Conservation (phyloP, 768 basidiomycete species). For the Astraeus odoratus region DNA sequence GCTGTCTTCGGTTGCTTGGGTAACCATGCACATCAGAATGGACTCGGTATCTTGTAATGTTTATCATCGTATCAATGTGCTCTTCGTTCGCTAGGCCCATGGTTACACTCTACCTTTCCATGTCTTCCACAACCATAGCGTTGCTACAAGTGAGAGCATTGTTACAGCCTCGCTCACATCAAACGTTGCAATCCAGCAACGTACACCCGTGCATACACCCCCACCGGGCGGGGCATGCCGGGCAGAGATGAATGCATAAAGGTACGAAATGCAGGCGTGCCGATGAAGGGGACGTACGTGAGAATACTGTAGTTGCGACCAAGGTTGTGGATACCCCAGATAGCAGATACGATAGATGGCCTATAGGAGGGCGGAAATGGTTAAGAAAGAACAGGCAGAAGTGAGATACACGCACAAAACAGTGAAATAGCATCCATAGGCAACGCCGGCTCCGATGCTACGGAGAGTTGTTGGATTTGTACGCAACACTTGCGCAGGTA, state of each 20-base stretch:
- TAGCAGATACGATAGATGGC: conserved; percentile 61
- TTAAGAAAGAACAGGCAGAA: not conserved
- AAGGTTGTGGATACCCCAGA: conserved; percentile 63
- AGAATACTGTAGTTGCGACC: conserved; percentile 74
- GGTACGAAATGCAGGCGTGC: conserved; percentile 72
- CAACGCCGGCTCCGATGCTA: conserved; percentile 59
- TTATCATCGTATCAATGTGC: too few relatives aligned
- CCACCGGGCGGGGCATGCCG: conserved; percentile 35
- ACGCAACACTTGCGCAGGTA: not conserved
- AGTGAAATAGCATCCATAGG: conserved; percentile 68
- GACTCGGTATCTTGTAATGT: too few relatives aligned
- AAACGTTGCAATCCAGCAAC: too few relatives aligned
- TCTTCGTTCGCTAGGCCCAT: too few relatives aligned
- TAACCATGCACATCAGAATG: too few relatives aligned
- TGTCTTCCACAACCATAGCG: conserved; percentile 49
- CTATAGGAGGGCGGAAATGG: conserved; percentile 26
- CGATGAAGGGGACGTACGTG: conserved; percentile 69
- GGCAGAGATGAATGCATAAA: conserved; percentile 66
- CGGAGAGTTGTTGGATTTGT: conserved; percentile 2
- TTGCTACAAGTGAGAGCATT: conserved; percentile 36
- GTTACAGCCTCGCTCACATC: conserved; percentile 39
- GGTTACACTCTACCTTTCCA: conserved; percentile 53
- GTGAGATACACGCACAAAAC: conserved; percentile 45
- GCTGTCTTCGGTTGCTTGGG: too few relatives aligned
- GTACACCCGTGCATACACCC: conserved; percentile 46